Evolutionary conservation across 2,329 filamentous ascomycete genomes (phyloP).

Genomic region (Colletotrichum abscissum): DNA sequence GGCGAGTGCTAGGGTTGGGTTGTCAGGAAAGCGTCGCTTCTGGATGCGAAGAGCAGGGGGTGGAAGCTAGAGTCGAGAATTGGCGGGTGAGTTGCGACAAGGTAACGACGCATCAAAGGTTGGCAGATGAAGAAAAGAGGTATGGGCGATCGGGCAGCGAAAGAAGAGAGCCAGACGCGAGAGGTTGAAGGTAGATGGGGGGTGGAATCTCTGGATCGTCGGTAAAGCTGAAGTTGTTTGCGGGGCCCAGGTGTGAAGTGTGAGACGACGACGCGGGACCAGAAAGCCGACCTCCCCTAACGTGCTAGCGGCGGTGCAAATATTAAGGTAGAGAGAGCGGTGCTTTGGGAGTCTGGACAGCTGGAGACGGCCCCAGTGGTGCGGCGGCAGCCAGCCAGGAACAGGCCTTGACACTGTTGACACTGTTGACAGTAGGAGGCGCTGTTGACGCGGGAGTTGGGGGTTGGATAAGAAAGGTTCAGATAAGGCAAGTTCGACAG

Average conservation of each 20-base stretch:
- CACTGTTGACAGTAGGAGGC: neutral
- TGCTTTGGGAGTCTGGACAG: slow-evolving; percentile 8
- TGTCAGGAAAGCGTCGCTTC: slow-evolving; percentile 31
- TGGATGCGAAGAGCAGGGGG: slow-evolving; percentile 22
- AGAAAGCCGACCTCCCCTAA: slow-evolving; percentile 35
- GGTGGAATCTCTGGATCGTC: slow-evolving; percentile 31
- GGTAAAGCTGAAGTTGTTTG: slow-evolving; percentile 38
- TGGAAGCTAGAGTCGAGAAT: slow-evolving; percentile 18
- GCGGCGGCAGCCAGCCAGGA: slow-evolving; percentile 29
- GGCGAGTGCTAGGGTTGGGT: slow-evolving; percentile 28
- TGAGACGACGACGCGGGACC: slow-evolving; percentile 37
- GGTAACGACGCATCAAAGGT: slow-evolving; percentile 27
- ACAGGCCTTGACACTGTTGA: slow-evolving; percentile 24
- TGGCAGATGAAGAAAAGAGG: slow-evolving; percentile 5
- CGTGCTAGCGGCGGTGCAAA: slow-evolving; percentile 35
- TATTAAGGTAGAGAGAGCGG: slow-evolving; percentile 23
- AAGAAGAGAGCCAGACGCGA: slow-evolving; percentile 26
- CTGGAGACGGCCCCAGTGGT: slow-evolving; percentile 33
- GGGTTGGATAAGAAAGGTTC: neutral
- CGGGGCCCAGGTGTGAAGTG: slow-evolving; percentile 37
- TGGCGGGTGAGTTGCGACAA: slow-evolving; percentile 22
- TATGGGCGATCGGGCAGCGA: slow-evolving; percentile 22
- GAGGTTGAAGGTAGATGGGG: slow-evolving; percentile 20
- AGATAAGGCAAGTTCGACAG: slow-evolving; percentile 14
- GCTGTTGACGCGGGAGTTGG: neutral